phyloP scores from a whole-genome alignment of 2,329 filamentous ascomycete species.

The Pseudogymnoascus sp. region DNA sequence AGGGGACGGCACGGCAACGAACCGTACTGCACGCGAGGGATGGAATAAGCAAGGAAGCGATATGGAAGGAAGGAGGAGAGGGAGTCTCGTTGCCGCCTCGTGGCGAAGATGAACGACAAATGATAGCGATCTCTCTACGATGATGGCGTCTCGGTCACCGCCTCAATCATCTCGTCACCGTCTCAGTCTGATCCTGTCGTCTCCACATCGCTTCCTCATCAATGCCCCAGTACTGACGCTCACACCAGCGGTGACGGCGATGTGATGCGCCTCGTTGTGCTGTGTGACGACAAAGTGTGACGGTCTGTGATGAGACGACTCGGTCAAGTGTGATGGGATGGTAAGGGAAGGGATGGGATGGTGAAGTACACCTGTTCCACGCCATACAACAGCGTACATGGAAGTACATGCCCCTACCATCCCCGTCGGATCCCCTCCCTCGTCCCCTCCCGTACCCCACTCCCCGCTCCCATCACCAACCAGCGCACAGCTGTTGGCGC shows the following conservation, averaged over 20 bases:
- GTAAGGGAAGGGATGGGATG: neutral
- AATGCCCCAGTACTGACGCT: neutral
- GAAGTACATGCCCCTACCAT: neutral
- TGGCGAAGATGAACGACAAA: neutral
- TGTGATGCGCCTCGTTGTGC: conserved; percentile 4
- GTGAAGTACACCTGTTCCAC: neutral
- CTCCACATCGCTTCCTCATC: neutral
- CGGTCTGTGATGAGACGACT: conserved; percentile 2
- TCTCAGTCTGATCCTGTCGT: neutral
- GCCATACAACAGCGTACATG: neutral
- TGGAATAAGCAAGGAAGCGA: conserved; percentile 4
- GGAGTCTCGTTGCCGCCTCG: neutral
- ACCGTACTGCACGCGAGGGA: neutral
- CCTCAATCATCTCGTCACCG: neutral
- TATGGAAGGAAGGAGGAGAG: neutral
- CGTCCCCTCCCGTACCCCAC: conserved; percentile 5
- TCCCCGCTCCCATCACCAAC: neutral
- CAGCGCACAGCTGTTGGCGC: conserved; percentile 2
- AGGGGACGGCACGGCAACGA: neutral
- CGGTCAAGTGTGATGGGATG: neutral
- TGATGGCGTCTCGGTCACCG: neutral
- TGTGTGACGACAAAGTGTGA: conserved; percentile 6
- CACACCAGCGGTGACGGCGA: neutral
- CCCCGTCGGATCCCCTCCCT: neutral
- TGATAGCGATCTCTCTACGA: neutral